phyloP scores from a whole-genome alignment of 768 basidiomycete species.

The Suillus weaverae region DNA sequence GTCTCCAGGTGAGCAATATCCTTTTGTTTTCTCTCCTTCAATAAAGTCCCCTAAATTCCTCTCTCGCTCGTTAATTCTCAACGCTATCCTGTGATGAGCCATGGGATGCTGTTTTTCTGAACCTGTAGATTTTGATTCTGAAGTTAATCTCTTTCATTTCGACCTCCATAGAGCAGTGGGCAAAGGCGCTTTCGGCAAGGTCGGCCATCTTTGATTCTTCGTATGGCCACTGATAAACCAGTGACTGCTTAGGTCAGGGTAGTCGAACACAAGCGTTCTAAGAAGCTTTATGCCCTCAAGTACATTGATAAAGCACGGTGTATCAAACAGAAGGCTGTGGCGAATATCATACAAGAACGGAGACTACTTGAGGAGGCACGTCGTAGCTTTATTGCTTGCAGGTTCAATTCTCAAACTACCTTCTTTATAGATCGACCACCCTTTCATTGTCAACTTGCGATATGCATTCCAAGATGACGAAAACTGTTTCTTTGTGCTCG shows the following conservation, averaged over 20 bases:
- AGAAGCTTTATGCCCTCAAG: conserved; percentile 92
- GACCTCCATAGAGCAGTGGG: conserved; percentile 94
- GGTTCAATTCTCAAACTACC: conserved; percentile 13
- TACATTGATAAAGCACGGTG: conserved; percentile 97
- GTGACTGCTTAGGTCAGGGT: conserved; percentile 76
- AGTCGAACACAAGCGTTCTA: conserved; percentile 92
- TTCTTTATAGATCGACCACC: conserved; percentile 71
- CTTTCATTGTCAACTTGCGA: conserved; percentile 85
- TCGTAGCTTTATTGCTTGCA: neutral
- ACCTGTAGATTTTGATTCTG: conserved; percentile 82
- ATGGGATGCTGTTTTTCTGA: conserved; percentile 67
- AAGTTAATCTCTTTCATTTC: conserved; percentile 92
- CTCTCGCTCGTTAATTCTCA: conserved; percentile 30
- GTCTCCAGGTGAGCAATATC: conserved; percentile 22
- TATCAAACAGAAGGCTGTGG: conserved; percentile 87
- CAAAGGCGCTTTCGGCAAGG: conserved; percentile 98
- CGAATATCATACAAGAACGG: conserved; percentile 93
- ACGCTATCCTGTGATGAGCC: conserved; percentile 39
- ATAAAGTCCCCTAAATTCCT: conserved; percentile 22
- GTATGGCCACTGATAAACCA: conserved; percentile 12
- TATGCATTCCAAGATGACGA: conserved; percentile 98
- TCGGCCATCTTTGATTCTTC: conserved; percentile 30
- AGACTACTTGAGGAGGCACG: conserved; percentile 87
- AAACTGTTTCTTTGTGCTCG: conserved; percentile 97
- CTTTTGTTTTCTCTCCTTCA: conserved; percentile 36